Evolutionary conservation across 495 filamentous ascomycete genomes (phyloP), one percentile per base, ranked within the genome.

Genomic region (Aspergillus wentii): DNA sequence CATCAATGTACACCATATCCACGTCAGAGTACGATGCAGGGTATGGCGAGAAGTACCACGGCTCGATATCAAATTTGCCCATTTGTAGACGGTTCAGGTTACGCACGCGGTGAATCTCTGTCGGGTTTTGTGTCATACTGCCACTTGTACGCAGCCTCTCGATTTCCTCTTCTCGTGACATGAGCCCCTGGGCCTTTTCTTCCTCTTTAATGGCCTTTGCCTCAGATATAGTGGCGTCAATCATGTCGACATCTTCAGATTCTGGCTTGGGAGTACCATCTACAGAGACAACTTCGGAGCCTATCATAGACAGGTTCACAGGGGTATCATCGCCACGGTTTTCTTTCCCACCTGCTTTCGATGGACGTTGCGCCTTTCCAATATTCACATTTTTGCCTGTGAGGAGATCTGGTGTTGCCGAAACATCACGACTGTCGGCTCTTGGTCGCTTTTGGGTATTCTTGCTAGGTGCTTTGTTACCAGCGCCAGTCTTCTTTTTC

Each of bases 41-140:
- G 55, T 98, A 98, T 1, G 92, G 94, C 7, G 89, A 95, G 64
- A 97, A 97, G 56, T 98, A 98, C 92, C 92, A 98, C 7, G 92
- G 91, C 59, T 94, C 91, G 31, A 98, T 72, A 48, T 95, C 88
- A 62, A 80, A 83, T 46, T 83, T 79, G 28, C 92, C 92, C 75
- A 98, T 95, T 62, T 98, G 92, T 2, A 97, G 81, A 21, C 80
- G 83, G 19, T 80, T 85, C 48, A 98, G 78, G 53, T 98, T 98
- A 41, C 92, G 84, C 29, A 98, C 94, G 23, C 92, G 87, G 14
- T 91, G 91, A 40, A 98, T 89, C 53, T 98, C 94, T 14, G 94
- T 87, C 29, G 92, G 92, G 48, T 95, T 96, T 55, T 98, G 94
- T 13, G 94, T 96, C 92, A 98, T 97, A 52, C 87, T 94, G 31